Evolutionary conservation across 2,329 filamentous ascomycete genomes (phyloP).

Genomic region (Geosmithia putterillii): DNA sequence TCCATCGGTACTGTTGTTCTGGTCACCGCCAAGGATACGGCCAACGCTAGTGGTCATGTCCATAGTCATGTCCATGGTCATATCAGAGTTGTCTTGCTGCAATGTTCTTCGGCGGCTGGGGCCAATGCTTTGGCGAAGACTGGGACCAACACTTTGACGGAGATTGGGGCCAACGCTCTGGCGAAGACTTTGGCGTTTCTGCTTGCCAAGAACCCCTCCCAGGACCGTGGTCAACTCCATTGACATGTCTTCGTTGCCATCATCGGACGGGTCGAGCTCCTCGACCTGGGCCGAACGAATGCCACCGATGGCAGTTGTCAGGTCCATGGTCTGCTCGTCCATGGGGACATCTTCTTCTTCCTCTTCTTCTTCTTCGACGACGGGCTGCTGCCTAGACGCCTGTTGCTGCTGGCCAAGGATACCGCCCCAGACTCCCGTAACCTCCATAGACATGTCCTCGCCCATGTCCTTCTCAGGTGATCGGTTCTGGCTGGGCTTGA

Average conservation of each 20-base stretch:
- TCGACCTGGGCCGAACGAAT: slow-evolving; percentile 35
- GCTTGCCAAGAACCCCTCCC: slow-evolving; percentile 35
- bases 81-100: slow-evolving; percentile 22
- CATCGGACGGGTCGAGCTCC: slow-evolving; percentile 21
- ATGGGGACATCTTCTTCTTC: slow-evolving; percentile 20
- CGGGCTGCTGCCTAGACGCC: background rate
- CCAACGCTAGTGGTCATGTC: slow-evolving; percentile 51
- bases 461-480: slow-evolving; percentile 30
- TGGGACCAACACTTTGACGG: too few species aligned
- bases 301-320: slow-evolving; percentile 65
- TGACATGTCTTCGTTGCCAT: slow-evolving; percentile 56
- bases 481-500: slow-evolving; percentile 11
- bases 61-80: slow-evolving; percentile 26
- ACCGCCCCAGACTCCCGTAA: slow-evolving; percentile 69
- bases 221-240: slow-evolving; percentile 66
- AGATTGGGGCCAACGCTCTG: too few species aligned
- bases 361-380: slow-evolving; percentile 9
- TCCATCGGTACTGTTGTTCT: slow-evolving; percentile 11
- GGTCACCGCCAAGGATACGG: slow-evolving; percentile 30
- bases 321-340: slow-evolving; percentile 56
- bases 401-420: slow-evolving; percentile 44
- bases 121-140: slow-evolving; percentile 10
- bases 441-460: slow-evolving; percentile 85
- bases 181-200: slow-evolving; percentile 13
- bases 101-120: slow-evolving; percentile 10